These are phyloP conservation scores for Leccinum fuscescens DNA, from an alignment of 1,284 basidiomycete genomes.

Conservation along the genomic window DNA sequence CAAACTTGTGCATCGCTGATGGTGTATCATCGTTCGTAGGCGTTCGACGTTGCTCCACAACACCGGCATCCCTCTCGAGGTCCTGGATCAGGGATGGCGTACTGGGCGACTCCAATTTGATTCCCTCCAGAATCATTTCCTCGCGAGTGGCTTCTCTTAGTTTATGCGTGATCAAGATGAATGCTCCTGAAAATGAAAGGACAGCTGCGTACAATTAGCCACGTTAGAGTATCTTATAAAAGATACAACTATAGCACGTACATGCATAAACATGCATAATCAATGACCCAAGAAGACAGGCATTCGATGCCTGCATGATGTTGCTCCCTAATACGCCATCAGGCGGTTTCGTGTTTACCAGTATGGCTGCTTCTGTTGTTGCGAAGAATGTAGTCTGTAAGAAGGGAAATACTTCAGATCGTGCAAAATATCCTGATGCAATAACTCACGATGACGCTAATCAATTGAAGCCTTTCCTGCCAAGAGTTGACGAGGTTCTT, in stretches of 20 bases:
- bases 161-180: constrained; percentile 55
- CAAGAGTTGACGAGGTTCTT: constrained; percentile 53
- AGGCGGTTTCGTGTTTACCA: constrained; percentile 43
- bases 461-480: constrained; percentile 59
- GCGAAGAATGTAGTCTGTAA: constrained; percentile 63
- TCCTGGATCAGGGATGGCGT: constrained; percentile 9
- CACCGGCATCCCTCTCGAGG: constrained; percentile 12
- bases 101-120: constrained; percentile 23
- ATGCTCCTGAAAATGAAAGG: constrained; percentile 57
- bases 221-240: neutral
- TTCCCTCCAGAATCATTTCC: constrained; percentile 34
- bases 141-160: constrained; percentile 48
- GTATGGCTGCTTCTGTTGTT: constrained; percentile 50
- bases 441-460: constrained; percentile 54
- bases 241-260: constrained; percentile 24
- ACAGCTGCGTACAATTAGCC: constrained; percentile 38
- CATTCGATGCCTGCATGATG: constrained; percentile 41
- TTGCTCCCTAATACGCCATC: neutral
- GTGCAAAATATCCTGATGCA: neutral
- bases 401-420: neutral
- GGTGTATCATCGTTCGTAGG: neutral
- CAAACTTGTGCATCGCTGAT: neutral
- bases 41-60: neutral
- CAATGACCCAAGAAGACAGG: constrained; percentile 48
- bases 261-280: constrained; percentile 56